phyloP scores from a whole-genome alignment of 2,329 filamentous ascomycete genomes.

The Cryphonectria japonica region DNA sequence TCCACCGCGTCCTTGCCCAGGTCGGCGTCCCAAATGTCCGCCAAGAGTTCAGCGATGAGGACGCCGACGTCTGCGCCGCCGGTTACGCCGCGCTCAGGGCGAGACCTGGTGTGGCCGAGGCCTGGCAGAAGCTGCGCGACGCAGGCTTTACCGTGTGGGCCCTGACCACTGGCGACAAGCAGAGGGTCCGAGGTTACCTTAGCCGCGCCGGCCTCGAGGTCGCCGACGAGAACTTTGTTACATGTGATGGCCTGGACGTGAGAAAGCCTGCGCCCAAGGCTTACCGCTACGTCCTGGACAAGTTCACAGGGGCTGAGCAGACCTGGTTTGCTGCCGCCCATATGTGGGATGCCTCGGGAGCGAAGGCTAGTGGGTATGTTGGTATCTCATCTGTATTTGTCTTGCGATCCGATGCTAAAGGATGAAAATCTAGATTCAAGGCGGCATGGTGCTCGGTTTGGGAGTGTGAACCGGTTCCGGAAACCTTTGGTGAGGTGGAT shows the following conservation, averaged over 20 bases:
- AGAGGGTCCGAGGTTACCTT: constrained; percentile 57
- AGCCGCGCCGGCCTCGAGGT: constrained; percentile 51
- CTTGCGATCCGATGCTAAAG: background rate
- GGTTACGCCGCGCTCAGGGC: constrained; percentile 43
- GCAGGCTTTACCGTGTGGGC: constrained; percentile 57
- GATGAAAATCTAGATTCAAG: constrained; percentile 41
- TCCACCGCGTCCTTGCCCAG: constrained; percentile 52
- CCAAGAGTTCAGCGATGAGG: constrained; percentile 46
- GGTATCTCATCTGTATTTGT: no score
- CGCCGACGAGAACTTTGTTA: constrained; percentile 53
- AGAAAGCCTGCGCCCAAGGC: constrained; percentile 54
- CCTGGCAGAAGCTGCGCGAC: constrained; percentile 46
- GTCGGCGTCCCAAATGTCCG: constrained; percentile 49
- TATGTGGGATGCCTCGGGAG: constrained; percentile 62
- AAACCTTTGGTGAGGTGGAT: constrained; percentile 57
- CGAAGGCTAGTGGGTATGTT: constrained; percentile 48
- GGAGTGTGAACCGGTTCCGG: constrained; percentile 54
- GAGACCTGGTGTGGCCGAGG: constrained; percentile 46
- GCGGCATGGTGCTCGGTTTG: constrained; percentile 58
- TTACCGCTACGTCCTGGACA: constrained; percentile 49
- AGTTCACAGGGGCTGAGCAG: constrained; percentile 42
- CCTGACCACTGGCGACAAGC: constrained; percentile 55
- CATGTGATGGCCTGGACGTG: constrained; percentile 52
- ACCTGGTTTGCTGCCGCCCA: constrained; percentile 64
- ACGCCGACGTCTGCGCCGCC: constrained; percentile 44